Base-by-base conservation (phyloP, 139 green algal genomes). In the Microglena sp. region DNA sequence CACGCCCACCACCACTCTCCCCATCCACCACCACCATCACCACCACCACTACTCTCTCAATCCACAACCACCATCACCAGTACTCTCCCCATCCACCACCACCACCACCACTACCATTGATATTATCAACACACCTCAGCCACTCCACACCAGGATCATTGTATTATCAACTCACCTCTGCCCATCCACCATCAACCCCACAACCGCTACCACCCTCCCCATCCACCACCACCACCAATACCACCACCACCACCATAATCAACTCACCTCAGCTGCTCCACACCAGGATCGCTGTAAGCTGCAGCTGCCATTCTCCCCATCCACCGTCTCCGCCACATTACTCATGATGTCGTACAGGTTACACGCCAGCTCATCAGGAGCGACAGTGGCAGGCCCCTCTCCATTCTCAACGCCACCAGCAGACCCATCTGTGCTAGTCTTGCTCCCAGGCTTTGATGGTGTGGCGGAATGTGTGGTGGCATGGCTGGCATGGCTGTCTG, bases 321-420 rank as follows among this genome's bases (percentile, higher is more conserved):
- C 64, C 56, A 53, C 50, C 46, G 5, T 55, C 2, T 63, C 54
- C 15, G 65, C 8, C 18, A 75, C 18, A 40, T 34, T 26, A 29
- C 31, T 43, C 45, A 87, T 57, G 43, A 83, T 32, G 33, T 83
- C 75, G 45, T 76, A 80, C 30, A 69, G 29, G 22, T 55, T 74
- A 11, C 75, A 69, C 27, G 53, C 54, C 21, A 79, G 36, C 44
- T 82, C 77, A 22, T 44, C 11, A 28, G 55, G 7, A 11, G 30
- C 28, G 2, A 64, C 55, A 3, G 22, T 43, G 1, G 36, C 59
- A 3, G 33, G 0, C 1, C 29, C 46, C 40, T 18, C 63, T 29
- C 57, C 43, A 15, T 22, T 1, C 21, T 24, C 55, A 3, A 33
- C 2, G n/a, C n/a, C n/a, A n/a, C n/a, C n/a, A n/a, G n/a, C n/a